Base-by-base conservation (phyloP, 2,329 filamentous ascomycete species). In the Lachnum nothofagi region DNA sequence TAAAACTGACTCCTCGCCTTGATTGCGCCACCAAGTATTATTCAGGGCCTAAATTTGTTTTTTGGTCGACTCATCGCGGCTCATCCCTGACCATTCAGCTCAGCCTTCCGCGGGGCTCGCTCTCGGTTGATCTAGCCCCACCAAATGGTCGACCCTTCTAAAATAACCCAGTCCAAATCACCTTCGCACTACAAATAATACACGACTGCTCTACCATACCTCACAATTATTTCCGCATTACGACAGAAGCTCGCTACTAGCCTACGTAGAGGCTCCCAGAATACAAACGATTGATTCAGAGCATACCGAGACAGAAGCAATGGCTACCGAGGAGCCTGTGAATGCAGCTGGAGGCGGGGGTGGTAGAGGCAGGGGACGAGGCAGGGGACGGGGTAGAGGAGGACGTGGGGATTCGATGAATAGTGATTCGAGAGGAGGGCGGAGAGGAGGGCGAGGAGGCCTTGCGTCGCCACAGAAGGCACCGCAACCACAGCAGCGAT, bases 321-420 rank as follows among this genome's bases (percentile, higher is more conserved):
- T 49, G 40, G 43, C 46, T 45, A 65, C 54, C 27, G 63, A 52
- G 51, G 59, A 24, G 53, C 63, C 59, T 37, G 55, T 46, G 29
- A 51, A 52, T 34, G 20, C 48, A 12, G 35, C 42, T 25, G 49
- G 65, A 55, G 57, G 65, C 40, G 61, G 63, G 25, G 67, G 70
- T 35, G 67, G 68, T 40, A 64, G 67, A 52, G 62, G 65, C 19
- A 65, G 66, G n/a, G n/a, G n/a, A n/a, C n/a, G n/a, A 42, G 66
- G 68, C 17, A 63, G 71, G 58, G 69, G 65, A 44, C 58, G 63
- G 44, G 65, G 67, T 17, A 53, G 62, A 39, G 61, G 53, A 14
- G 61, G 53, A 14, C 41, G 52, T 24, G 55, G 54, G 34, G 44
- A 44, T 22, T 16, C 54, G 39, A 39, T 34, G 39, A 29, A 48